Conservation (phyloP, 441 rosid genomes). For the Populus hybrid region DNA sequence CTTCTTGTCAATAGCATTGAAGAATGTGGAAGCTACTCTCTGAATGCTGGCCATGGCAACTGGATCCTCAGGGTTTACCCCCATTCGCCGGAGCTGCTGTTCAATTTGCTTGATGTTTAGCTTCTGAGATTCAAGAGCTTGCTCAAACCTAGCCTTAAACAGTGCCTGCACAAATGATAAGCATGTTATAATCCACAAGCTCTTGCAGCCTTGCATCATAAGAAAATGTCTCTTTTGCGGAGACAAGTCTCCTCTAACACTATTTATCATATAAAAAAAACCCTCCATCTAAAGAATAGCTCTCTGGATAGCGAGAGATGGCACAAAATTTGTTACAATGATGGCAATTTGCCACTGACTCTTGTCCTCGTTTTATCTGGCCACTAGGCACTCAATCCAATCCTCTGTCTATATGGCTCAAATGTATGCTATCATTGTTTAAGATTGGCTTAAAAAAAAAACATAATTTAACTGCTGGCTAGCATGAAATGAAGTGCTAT, state of each 20-base stretch:
- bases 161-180: constrained; percentile 61
- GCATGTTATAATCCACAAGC: constrained; percentile 10
- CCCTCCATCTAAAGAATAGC: neutral
- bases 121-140: constrained; percentile 98
- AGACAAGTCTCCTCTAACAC: neutral
- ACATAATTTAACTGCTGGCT: neutral
- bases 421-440: neutral
- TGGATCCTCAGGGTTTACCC: constrained; percentile 97
- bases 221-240: neutral
- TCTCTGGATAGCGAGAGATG: neutral
- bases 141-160: constrained; percentile 97
- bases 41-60: constrained; percentile 98
- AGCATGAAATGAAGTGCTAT: neutral
- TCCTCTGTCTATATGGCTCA: neutral
- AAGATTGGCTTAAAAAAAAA: neutral
- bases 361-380: neutral
- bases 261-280: neutral
- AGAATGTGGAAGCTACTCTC: constrained; percentile 96
- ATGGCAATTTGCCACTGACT: neutral
- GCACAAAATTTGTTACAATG: neutral
- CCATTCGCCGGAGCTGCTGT: constrained; percentile 84
- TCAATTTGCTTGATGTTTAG: constrained; percentile 89
- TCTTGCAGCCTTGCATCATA: neutral
- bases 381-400: neutral
- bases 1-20: constrained; percentile 89